Conservation (phyloP, 2,329 filamentous ascomycete species). For the Aspergillus fijiensis region DNA sequence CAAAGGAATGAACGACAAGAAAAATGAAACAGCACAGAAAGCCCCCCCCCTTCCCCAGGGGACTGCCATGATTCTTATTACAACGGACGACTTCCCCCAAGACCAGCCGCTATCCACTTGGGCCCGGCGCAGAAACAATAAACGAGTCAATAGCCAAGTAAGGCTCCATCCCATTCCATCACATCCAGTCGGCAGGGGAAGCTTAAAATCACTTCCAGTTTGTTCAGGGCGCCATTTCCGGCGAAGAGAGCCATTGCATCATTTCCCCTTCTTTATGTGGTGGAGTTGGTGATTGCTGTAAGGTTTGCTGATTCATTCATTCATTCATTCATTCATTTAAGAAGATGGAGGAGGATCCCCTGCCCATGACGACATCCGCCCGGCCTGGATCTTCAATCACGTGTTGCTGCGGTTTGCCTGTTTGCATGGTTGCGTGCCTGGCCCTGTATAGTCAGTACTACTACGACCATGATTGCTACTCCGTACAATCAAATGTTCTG, state of each 20-base stretch:
- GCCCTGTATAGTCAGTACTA: no score
- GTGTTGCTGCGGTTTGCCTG: not conserved
- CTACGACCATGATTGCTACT: no score
- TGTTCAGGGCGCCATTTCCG: not conserved
- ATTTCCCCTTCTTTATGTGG: not conserved
- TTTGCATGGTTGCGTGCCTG: not conserved
- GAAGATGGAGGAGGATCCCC: not conserved
- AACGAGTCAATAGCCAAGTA: constrained; percentile 21
- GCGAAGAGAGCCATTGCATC: not conserved
- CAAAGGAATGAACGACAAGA: not conserved
- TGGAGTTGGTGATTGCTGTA: not conserved
- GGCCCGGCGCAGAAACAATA: constrained; percentile 13
- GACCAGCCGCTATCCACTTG: constrained; percentile 4
- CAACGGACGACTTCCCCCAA: not conserved
- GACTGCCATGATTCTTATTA: constrained; percentile 5
- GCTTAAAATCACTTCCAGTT: not conserved
- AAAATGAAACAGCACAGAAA: not conserved
- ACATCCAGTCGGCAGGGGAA: not conserved
- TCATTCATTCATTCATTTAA: no score
- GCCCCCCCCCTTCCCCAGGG: not conserved
- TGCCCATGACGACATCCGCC: not conserved
- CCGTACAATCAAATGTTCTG: not conserved
- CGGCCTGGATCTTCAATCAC: not conserved
- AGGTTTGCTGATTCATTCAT: not conserved
- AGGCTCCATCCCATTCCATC: constrained; percentile 10